phyloP scores from a whole-genome alignment of 2,329 filamentous ascomycete species.

The Aspergillus eucalypticola region DNA sequence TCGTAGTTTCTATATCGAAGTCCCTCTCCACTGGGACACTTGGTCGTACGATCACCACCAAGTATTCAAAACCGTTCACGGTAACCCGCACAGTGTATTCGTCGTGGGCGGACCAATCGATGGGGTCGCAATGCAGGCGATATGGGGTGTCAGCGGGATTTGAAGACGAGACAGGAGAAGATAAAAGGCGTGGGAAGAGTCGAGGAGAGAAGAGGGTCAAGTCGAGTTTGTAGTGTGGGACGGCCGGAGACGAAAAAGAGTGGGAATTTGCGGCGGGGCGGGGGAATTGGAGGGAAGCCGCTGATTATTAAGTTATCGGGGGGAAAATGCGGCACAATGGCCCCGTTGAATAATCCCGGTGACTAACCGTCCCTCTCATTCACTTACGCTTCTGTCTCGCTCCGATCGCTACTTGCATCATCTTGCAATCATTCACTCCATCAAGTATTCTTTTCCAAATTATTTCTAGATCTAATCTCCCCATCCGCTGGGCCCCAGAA shows the following conservation, averaged over 20 bases:
- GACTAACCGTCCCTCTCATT: neutral
- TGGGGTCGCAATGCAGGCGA: neutral
- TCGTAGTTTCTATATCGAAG: neutral
- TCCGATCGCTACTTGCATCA: neutral
- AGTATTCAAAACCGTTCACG: neutral
- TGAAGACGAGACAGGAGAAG: conserved; percentile 1
- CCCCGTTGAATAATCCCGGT: neutral
- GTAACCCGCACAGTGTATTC: neutral
- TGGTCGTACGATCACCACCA: neutral
- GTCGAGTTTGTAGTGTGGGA: conserved; percentile 12
- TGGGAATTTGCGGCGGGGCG: conserved; percentile 14
- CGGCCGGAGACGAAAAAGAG: conserved; percentile 14
- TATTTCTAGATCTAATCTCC: neutral
- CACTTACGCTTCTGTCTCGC: neutral
- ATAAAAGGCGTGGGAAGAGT: conserved; percentile 3
- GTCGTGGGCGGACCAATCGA: conserved; percentile 2
- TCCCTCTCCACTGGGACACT: neutral
- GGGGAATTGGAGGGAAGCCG: conserved; percentile 1
- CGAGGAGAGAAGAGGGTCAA: conserved; percentile 11
- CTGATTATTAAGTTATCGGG: conserved; percentile 8
- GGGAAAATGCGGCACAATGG: neutral
- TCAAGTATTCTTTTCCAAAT: neutral
- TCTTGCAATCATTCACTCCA: neutral
- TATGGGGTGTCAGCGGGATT: neutral
- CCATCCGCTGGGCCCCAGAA: neutral